phyloP scores from a whole-genome alignment of 495 filamentous ascomycete genomes.

The Letharia columbiana region DNA sequence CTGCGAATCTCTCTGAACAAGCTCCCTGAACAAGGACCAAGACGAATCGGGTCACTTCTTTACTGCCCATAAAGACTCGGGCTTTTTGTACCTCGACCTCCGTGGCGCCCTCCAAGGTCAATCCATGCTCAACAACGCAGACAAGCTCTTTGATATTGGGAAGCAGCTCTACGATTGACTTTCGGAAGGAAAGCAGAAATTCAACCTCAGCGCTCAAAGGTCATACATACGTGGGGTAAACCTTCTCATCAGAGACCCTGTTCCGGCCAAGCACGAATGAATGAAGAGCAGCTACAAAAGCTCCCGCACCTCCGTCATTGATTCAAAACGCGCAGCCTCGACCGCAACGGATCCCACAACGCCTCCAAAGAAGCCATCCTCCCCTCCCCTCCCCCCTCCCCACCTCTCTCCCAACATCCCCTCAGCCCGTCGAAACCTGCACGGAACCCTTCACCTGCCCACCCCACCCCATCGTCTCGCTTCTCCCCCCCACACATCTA shows the following conservation, averaged over 20 bases:
- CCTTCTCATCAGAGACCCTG: too few species aligned
- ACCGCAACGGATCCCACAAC: too few species aligned
- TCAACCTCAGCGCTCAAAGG: slow-evolving; percentile 37
- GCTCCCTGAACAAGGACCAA: slow-evolving; percentile 34
- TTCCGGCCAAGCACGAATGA: too few species aligned
- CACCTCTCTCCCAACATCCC: too few species aligned
- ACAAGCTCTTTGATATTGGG: slow-evolving; percentile 39
- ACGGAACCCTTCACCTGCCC: too few species aligned
- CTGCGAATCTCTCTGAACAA: slow-evolving; percentile 45
- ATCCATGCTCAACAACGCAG: slow-evolving; percentile 37
- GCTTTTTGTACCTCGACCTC: slow-evolving; percentile 56
- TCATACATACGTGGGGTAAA: slow-evolving; percentile 46
- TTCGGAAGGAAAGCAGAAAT: slow-evolving; percentile 29
- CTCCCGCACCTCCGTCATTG: slow-evolving; percentile 41
- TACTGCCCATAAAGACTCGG: slow-evolving; percentile 46
- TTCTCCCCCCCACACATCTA: too few species aligned
- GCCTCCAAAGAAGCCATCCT: too few species aligned
- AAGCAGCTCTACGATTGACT: slow-evolving; percentile 41
- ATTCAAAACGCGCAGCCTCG: slow-evolving; percentile 40
- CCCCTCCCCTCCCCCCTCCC: too few species aligned
- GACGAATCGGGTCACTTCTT: slow-evolving; percentile 40
- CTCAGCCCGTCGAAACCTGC: too few species aligned
- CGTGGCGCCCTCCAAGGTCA: slow-evolving; percentile 33
- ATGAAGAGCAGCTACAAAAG: slow-evolving; percentile 31
- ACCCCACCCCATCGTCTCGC: too few species aligned